Conservation (phyloP, 495 filamentous ascomycete genomes). For the Podospora comata region DNA sequence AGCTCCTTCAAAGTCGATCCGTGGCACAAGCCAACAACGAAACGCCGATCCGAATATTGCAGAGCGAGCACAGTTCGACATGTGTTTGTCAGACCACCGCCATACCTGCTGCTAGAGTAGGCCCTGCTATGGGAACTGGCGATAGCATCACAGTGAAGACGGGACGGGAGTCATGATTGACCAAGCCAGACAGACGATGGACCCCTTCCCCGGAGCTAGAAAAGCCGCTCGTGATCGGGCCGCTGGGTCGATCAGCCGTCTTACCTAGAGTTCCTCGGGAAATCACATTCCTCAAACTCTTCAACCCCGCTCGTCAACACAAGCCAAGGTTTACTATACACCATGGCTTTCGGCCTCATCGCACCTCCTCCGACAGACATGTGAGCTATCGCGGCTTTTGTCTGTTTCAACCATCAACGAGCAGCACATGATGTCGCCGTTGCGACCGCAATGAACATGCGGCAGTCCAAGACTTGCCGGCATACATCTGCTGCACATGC, state of each 20-base stretch:
- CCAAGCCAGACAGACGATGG: background rate
- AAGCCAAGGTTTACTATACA: background rate
- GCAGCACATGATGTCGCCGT: constrained; percentile 1
- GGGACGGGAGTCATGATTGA: background rate
- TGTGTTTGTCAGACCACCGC: background rate
- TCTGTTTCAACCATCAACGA: background rate
- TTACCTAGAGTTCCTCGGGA: background rate
- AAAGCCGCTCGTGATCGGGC: constrained; percentile 4
- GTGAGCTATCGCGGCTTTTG: background rate
- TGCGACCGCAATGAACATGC: constrained; percentile 22
- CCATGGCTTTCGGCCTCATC: background rate
- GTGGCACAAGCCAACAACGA: background rate
- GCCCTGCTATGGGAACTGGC: background rate
- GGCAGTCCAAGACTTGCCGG: constrained; percentile 22
- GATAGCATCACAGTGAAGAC: background rate
- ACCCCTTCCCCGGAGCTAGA: constrained; percentile 9
- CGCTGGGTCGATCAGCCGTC: constrained; percentile 13
- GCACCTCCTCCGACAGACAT: background rate
- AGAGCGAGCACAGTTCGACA: background rate
- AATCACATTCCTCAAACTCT: constrained; percentile 4
- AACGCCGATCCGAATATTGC: background rate
- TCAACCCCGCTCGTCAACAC: background rate
- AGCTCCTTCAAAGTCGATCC: background rate
- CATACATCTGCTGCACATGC: constrained; percentile 13
- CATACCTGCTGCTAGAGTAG: background rate